Percentiles rank a stretch among this genome's conserved stretches.
Evolutionary conservation across 768 basidiomycete genomes (phyloP).

Genomic region (Amanita subjunquillea): DNA sequence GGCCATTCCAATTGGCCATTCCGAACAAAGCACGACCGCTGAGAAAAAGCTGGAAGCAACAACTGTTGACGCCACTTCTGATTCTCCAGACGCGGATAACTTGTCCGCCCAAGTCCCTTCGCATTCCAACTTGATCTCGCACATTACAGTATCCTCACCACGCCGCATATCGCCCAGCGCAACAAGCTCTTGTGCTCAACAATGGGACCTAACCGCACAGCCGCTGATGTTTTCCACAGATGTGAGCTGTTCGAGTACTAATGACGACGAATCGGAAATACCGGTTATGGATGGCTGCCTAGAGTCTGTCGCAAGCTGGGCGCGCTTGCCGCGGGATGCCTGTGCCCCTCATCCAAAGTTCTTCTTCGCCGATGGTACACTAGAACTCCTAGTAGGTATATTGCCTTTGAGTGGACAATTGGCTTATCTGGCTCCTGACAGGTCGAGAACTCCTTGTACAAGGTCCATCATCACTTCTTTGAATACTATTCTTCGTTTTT

Average conservation of each 20-base stretch:
- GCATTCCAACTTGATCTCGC: not conserved
- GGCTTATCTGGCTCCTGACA: conserved; percentile 6
- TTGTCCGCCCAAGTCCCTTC: not conserved
- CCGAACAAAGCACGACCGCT: not conserved
- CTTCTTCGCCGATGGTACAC: conserved; percentile 15
- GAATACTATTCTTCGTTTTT: conserved; percentile 9
- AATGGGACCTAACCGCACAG: not conserved
- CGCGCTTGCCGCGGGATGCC: not conserved
- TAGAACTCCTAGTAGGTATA: conserved; percentile 11
- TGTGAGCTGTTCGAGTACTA: not conserved
- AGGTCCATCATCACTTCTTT: conserved; percentile 21
- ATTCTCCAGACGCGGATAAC: not conserved
- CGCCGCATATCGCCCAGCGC: not conserved
- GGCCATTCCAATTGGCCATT: not conserved
- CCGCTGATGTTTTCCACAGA: conserved; percentile 2
- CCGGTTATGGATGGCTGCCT: not conserved
- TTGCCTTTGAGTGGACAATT: not conserved
- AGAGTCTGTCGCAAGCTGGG: conserved; percentile 3
- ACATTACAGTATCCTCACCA: not conserved
- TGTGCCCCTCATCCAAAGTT: conserved; percentile 12
- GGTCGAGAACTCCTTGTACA: conserved; percentile 18
- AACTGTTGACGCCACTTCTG: not conserved
- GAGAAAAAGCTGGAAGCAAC: not conserved
- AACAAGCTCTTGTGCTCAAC: not conserved
- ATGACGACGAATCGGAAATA: not conserved